These are phyloP conservation scores for Coniochaeta sp. DNA, from an alignment of 2,329 filamentous ascomycete genomes.

Conservation along the genomic window DNA sequence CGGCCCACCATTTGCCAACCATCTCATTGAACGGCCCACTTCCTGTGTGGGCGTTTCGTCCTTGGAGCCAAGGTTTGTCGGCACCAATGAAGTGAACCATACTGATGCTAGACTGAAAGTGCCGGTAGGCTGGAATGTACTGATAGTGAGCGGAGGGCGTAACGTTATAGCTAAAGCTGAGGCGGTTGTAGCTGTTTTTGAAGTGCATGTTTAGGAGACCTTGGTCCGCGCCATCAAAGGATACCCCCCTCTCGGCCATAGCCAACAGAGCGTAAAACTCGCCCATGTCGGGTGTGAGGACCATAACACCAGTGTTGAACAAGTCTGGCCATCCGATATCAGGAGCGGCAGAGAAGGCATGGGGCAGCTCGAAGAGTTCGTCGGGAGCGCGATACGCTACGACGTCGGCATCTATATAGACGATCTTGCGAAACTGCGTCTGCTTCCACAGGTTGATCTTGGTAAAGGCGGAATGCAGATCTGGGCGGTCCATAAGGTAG, in stretches of 20 bases:
- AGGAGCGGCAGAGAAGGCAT: conserved; percentile 65
- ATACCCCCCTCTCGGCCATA: conserved; percentile 79
- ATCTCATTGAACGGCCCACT: conserved; percentile 72
- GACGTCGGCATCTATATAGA: conserved; percentile 91
- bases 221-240: conserved; percentile 96
- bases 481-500: conserved; percentile 82
- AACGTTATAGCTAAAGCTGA: conserved; percentile 96
- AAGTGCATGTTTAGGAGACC: conserved; percentile 95
- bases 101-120: conserved; percentile 85
- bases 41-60: conserved; percentile 46
- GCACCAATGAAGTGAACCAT: conserved; percentile 92
- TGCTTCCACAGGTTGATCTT: conserved; percentile 94
- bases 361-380: conserved; percentile 69
- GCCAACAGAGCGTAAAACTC: conserved; percentile 81
- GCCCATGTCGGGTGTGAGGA: conserved; percentile 74
- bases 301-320: conserved; percentile 98
- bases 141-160: conserved; percentile 96
- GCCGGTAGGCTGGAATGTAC: conserved; percentile 88
- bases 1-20: conserved; percentile 84
- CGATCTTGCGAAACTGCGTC: conserved; percentile 81
- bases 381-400: conserved; percentile 87
- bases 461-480: conserved; percentile 88
- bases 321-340: conserved; percentile 98
- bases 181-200: conserved; percentile 70
- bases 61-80: conserved; percentile 80